These are phyloP conservation scores for Tilletia caries DNA, from an alignment of 1,284 basidiomycete species.

Conservation along the genomic window DNA sequence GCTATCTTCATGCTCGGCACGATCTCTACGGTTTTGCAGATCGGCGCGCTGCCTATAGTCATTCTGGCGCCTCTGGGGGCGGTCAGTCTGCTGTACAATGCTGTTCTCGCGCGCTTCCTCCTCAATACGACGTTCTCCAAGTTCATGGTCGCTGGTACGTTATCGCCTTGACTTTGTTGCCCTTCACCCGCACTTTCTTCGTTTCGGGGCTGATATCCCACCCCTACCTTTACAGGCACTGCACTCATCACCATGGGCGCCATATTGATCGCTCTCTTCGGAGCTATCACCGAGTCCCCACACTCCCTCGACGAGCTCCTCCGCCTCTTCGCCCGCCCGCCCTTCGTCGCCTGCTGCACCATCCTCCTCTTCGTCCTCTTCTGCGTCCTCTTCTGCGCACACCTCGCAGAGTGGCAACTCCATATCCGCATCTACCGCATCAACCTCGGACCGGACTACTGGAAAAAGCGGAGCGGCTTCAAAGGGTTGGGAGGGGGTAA, in stretches of 20 bases:
- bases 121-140: slow-evolving; percentile 81
- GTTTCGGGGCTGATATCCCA: too few relatives aligned
- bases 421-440: slow-evolving; percentile 25
- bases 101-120: slow-evolving; percentile 80
- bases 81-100: slow-evolving; percentile 88
- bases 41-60: slow-evolving; percentile 69
- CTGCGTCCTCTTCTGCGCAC: slow-evolving; percentile 52
- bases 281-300: slow-evolving; percentile 86
- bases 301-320: slow-evolving; percentile 83
- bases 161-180: too few relatives aligned
- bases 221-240: slow-evolving; percentile 60
- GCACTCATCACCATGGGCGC: slow-evolving; percentile 83
- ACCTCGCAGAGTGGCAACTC: slow-evolving; percentile 51
- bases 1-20: slow-evolving; percentile 68
- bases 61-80: slow-evolving; percentile 72
- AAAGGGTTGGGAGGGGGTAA: slow-evolving; percentile 8
- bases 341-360: slow-evolving; percentile 71
- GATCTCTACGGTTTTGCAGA: slow-evolving; percentile 84
- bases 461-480: background rate
- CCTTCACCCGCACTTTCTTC: too few relatives aligned
- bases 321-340: slow-evolving; percentile 69
- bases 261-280: slow-evolving; percentile 83
- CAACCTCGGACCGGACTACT: slow-evolving; percentile 9
- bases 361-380: slow-evolving; percentile 66
- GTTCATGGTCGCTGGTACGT: slow-evolving; percentile 69